Conservation (phyloP, 1,139 yeast species). For the Kurtzmaniella quercitrusa region DNA sequence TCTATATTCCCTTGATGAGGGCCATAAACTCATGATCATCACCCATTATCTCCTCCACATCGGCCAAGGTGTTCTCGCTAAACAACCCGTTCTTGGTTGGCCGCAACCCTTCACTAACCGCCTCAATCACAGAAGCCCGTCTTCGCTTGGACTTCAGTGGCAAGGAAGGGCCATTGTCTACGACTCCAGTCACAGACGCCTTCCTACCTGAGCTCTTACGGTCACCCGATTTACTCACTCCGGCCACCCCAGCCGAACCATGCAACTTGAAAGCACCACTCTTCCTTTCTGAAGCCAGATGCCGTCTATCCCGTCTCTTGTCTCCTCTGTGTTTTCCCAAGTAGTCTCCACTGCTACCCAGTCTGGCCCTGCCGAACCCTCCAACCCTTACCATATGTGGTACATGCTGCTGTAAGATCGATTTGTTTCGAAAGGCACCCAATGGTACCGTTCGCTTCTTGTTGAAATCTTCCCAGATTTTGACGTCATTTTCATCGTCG, state of each 20-base stretch:
- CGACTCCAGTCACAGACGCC: slow-evolving; percentile 7
- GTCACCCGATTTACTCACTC: background rate
- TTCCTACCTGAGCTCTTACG: slow-evolving; percentile 5
- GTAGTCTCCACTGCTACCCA: slow-evolving; percentile 8
- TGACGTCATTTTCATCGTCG: slow-evolving; percentile 55
- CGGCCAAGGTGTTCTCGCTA: slow-evolving; percentile 66
- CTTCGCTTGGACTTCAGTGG: slow-evolving; percentile 35
- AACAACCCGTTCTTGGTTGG: slow-evolving; percentile 72
- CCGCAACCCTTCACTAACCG: slow-evolving; percentile 69
- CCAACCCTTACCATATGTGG: slow-evolving; percentile 7
- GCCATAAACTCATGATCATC: slow-evolving; percentile 46
- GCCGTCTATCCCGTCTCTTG: slow-evolving; percentile 9
- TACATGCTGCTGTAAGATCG: slow-evolving; percentile 29
- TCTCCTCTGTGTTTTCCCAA: slow-evolving; percentile 9
- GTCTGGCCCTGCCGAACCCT: slow-evolving; percentile 7
- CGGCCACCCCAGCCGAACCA: background rate
- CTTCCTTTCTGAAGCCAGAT: slow-evolving; percentile 14
- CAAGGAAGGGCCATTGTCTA: slow-evolving; percentile 13
- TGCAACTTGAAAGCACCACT: slow-evolving; percentile 24
- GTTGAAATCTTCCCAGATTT: slow-evolving; percentile 52
- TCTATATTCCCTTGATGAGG: slow-evolving; percentile 36
- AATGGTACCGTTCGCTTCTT: slow-evolving; percentile 67
- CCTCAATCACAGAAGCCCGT: slow-evolving; percentile 65
- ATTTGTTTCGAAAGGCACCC: slow-evolving; percentile 86
- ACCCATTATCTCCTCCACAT: slow-evolving; percentile 60